A percentile compares a stretch with the other conserved stretches of the same genome.
Conservation (phyloP, 1,284 basidiomycete genomes). For the Puccinia triticina region DNA sequence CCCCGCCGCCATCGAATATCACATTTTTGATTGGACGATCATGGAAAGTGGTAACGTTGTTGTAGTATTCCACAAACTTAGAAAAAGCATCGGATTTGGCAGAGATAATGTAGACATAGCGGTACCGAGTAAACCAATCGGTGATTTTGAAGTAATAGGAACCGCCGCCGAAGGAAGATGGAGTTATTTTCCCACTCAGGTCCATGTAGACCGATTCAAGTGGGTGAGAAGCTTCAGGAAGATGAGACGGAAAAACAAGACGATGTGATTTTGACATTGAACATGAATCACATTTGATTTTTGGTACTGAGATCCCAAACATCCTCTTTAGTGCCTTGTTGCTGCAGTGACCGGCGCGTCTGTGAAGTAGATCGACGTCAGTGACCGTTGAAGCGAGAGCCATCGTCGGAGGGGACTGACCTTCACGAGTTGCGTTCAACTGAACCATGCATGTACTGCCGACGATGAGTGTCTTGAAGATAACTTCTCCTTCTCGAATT, state of each 20-base stretch:
- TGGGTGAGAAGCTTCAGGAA: neutral
- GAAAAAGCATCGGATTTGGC: too few species aligned
- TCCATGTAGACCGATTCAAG: too few species aligned
- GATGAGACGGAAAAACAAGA: neutral
- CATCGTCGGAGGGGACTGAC: neutral
- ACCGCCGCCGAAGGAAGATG: too few species aligned
- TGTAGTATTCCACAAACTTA: too few species aligned
- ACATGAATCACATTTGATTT: constrained; percentile 17
- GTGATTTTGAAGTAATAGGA: too few species aligned
- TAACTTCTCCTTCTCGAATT: neutral
- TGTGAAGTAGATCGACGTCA: neutral
- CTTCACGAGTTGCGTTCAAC: neutral
- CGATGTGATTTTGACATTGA: neutral
- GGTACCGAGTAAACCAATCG: too few species aligned
- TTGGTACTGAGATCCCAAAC: neutral
- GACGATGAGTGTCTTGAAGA: neutral
- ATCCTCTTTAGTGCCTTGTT: neutral
- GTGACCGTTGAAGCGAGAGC: neutral
- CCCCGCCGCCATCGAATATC: too few species aligned
- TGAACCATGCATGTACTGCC: neutral
- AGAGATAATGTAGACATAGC: too few species aligned
- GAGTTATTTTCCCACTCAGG: too few species aligned
- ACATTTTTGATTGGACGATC: too few species aligned
- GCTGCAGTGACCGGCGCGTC: neutral
- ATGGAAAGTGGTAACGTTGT: too few species aligned